A percentile compares a stretch with the other conserved stretches of the same genome.
These are phyloP conservation scores for Syzygium grande DNA, from an alignment of 345 rosid genomes.

Conservation along the genomic window DNA sequence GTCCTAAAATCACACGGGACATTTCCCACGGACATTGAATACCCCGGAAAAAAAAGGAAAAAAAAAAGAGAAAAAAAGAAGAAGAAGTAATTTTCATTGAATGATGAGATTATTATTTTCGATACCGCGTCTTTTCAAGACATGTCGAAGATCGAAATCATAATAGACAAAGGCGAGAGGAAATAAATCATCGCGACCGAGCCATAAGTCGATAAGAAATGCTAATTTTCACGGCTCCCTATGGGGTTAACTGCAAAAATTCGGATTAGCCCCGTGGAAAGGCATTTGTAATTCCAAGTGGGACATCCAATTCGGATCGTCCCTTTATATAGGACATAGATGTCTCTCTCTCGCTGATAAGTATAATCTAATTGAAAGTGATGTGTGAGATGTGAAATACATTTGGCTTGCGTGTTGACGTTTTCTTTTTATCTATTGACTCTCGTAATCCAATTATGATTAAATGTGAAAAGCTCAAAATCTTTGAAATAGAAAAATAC, in stretches of 20 bases:
- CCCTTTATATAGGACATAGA: background rate
- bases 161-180: background rate
- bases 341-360: background rate
- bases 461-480: background rate
- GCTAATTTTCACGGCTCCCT: background rate
- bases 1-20: background rate
- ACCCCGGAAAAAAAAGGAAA: too few species aligned
- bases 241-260: background rate
- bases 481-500: background rate
- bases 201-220: background rate
- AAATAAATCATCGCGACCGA: background rate
- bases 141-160: background rate
- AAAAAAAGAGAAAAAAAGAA: too few species aligned
- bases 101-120: background rate
- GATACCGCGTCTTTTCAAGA: background rate
- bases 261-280: fast-evolving
- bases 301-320: background rate
- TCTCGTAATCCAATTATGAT: background rate
- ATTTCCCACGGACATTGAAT: too few species aligned
- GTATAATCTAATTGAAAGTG: background rate
- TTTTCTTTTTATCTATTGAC: background rate
- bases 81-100: too few species aligned
- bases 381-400: background rate
- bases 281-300: background rate
- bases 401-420: background rate